Evolutionary conservation across 768 basidiomycete species (phyloP), one percentile per base, ranked within the genome.

Genomic region (Gymnopilus dilepis): DNA sequence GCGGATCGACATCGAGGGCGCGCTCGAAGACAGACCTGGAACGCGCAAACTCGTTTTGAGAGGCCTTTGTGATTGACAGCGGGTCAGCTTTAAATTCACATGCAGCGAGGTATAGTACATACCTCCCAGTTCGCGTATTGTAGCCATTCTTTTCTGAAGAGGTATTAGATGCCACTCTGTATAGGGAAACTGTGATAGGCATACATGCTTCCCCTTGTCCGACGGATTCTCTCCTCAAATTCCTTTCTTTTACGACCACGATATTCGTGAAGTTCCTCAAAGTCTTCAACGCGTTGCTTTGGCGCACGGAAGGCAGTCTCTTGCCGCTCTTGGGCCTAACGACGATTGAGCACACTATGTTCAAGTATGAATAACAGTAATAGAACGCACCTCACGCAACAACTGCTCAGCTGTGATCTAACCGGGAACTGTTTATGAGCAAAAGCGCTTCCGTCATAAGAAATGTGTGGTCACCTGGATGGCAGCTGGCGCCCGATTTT

Each of bases 361-460:
- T 26, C 15, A 17, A 4, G 3, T 22, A 24, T 54, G 26, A 7
- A 22, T 2, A 26, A 26, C 7, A 47, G 3, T 6, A 0, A 37
- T 2, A 37, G 3, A 1, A 58, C 76, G 48, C 73, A 92, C 93
- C 81, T 99, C 97, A 69, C 97, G 90, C 9, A 99, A 82, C 42
- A 99, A 88, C 78, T 99, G 97, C 77, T 99, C 97, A 13, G 97
- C 94, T 60, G 97, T 99, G 78, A 99, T 96, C 94, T 98, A 77
- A 63, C 50, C 56, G 63, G 65, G 61, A 59, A 59, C 31, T 60
- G 51, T 30, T 55, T 53, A 47, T 51, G 22, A 63, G 38, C 47
- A 58, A 58, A 41, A 15, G 47, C 22, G 26, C 47, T 38, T 40
- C 15, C 31, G 12, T 26, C 3, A 47, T 51, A 47, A 4, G 43